A percentile compares a stretch with the other conserved stretches of the same genome.
phyloP scores from a whole-genome alignment of 345 rosid species.

The Linum usitatissimum region DNA sequence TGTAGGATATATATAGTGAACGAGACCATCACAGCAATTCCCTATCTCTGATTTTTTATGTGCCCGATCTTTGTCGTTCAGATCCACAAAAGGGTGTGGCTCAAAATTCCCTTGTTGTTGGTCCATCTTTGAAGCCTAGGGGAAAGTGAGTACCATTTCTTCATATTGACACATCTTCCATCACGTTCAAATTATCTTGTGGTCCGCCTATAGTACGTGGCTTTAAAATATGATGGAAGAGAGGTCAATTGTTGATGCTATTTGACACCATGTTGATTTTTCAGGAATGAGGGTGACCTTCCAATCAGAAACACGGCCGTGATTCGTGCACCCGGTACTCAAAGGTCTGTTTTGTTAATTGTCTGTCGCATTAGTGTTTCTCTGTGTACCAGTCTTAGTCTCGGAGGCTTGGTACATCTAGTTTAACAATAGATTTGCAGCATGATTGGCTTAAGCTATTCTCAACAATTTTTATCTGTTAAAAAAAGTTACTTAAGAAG shows the following conservation, averaged over 20 bases:
- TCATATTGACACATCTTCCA: too few relatives aligned
- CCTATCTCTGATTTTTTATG: too few relatives aligned
- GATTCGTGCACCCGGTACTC: constrained; percentile 48
- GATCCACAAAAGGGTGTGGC: constrained; percentile 37
- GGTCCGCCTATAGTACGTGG: background rate
- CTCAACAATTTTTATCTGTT: too few relatives aligned
- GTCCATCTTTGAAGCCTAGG: constrained; percentile 66
- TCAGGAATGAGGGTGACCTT: constrained; percentile 46
- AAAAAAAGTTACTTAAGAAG: background rate
- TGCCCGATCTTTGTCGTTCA: background rate
- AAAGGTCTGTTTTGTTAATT: constrained; percentile 36
- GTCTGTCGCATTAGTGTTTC: background rate
- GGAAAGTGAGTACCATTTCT: constrained; percentile 35
- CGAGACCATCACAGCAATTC: too few relatives aligned
- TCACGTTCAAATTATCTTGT: too few relatives aligned
- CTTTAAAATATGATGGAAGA: background rate
- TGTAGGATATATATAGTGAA: too few relatives aligned
- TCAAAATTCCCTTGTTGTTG: constrained; percentile 63
- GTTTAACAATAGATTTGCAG: too few relatives aligned
- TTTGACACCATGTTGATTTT: constrained; percentile 4
- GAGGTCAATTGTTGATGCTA: constrained; percentile 9
- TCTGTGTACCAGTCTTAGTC: background rate
- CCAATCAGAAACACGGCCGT: constrained; percentile 58
- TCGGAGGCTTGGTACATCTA: too few relatives aligned
- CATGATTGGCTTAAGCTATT: too few relatives aligned